Base-by-base conservation (phyloP, 2,329 filamentous ascomycete genomes). In the Fusarium oxysporum region DNA sequence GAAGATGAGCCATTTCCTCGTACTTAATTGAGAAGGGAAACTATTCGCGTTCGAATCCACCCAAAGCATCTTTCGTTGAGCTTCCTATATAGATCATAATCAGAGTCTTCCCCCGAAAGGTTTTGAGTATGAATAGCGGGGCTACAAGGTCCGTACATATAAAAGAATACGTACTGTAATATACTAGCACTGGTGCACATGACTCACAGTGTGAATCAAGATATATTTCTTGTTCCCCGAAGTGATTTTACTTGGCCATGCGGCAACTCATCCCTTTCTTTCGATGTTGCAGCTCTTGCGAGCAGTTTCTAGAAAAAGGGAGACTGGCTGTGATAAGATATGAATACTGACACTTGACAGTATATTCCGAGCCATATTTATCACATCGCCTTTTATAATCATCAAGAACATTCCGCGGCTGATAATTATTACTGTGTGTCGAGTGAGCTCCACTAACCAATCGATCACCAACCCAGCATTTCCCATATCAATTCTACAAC, bases 401-500 rank as follows among this genome's bases (percentile, higher is more conserved):
- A 40, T 58, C 23, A 37, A 38, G 25, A 37, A 21, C 40, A 35
- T 54, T 38, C 14, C 25, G 45, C 37, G 33, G 38, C 57, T 65
- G 43, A 55, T 48, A 51, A 33, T 50, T 35, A 43, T 41, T 47
- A 44, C 59, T 54, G 47, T 48, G 44, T 69, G 41, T 69, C 43
- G 30, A 62, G 41, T 40, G 51, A 69, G 69, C 71, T 74, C 71
- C 71, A 73, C 71, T 57, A 69, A 51, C 55, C 25, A 65, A 51
- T 67, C 43, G 54, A 60, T 72, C 56, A 33, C 43, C 45, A 30
- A 48, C 50, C 47, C 28, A 28, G 38, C 30, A 53, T 71, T 43
- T 37, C 58, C 64, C 64, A 62, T 68, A 57, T 65, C 45, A 56
- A 55, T 47, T 66, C 50, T 65, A 30, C 53, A 68, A 53, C 63